Evolutionary conservation across 768 basidiomycete species (phyloP), one percentile per base, ranked within the genome.

Genomic region (Mycena sanguinolenta): DNA sequence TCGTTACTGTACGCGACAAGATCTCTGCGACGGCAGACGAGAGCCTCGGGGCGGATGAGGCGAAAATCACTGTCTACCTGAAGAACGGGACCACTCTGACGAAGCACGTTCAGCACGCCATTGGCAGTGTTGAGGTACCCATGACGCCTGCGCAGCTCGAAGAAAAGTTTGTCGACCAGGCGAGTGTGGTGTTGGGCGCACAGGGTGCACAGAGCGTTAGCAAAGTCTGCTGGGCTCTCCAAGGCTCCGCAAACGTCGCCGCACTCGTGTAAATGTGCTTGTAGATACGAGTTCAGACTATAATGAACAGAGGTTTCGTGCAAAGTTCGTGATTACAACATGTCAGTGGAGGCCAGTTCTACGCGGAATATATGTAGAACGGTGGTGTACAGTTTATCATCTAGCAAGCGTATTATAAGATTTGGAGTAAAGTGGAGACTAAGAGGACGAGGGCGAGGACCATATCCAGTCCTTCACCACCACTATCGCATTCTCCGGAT

Each of bases 381-480:
- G 49, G 53, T 38, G 50, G 61, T 65, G 64, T 70, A 70, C 69
- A 70, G 60, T 39, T n/a, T 71, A 67, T 49, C 69, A 70, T 71
- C 65, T 71, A 71, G 60, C 59, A 42, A 39, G 44, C 42, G 63
- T 72, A 65, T 73, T 52, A 73, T 63, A 42, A 70, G 74, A 65
- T 44, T 69, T 63, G 28, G 67, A 69, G 36, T 58, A 38, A 23
- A 60, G 63, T 5, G 71, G 70, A 42, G 58, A 76, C 39, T 28
- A 46, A 4, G 82, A 80, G 72, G 72, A 46, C 21, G 82, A 80
- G 72, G 72, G 72, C 1, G 82, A 70, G 75, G 69, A 65, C 27
- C 94, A 97, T 81, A 98, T 94, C 93, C 94, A 97, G 63, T 90
- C 82, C 77, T 91, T 85, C 39, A 96, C 91, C 1, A 81, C 84